A percentile compares a stretch with the other conserved stretches of the same genome.
Conservation (phyloP, 306 rosid species). For the Calophaca sinica region DNA sequence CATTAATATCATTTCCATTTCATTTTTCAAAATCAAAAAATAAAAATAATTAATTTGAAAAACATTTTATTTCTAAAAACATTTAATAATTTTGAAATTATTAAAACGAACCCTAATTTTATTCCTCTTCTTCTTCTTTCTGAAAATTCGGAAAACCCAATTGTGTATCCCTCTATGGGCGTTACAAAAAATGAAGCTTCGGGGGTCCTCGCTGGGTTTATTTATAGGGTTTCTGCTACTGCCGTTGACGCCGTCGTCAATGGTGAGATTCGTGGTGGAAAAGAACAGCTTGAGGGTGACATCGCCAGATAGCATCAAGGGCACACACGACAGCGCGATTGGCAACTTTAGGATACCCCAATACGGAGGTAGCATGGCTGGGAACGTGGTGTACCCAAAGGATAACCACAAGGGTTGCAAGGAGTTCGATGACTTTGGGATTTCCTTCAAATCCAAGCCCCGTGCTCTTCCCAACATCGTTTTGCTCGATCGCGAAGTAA, state of each 20-base stretch:
- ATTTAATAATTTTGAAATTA: no score
- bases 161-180: slow-evolving; percentile 29
- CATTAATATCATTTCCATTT: no score
- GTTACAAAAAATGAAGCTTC: slow-evolving; percentile 65
- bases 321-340: slow-evolving; percentile 88
- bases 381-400: slow-evolving; percentile 78
- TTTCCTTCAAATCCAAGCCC: slow-evolving; percentile 72
- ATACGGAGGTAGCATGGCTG: slow-evolving; percentile 99
- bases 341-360: slow-evolving; percentile 99
- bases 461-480: slow-evolving; percentile 93
- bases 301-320: slow-evolving; percentile 84
- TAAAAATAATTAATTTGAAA: no score
- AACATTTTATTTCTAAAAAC: no score
- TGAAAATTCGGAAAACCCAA: slow-evolving; percentile 34
- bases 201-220: slow-evolving; percentile 52
- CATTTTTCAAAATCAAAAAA: no score
- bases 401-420: slow-evolving; percentile 90
- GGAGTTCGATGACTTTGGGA: slow-evolving; percentile 73
- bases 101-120: no score
- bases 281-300: slow-evolving; percentile 95
- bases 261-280: slow-evolving; percentile 91
- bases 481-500: slow-evolving; percentile 96
- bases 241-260: slow-evolving; percentile 53
- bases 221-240: slow-evolving; percentile 76
- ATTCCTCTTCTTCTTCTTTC: no score